These are phyloP conservation scores for Crithidia fasciculata DNA, from an alignment of 208 protist species.

Conservation along the genomic window DNA sequence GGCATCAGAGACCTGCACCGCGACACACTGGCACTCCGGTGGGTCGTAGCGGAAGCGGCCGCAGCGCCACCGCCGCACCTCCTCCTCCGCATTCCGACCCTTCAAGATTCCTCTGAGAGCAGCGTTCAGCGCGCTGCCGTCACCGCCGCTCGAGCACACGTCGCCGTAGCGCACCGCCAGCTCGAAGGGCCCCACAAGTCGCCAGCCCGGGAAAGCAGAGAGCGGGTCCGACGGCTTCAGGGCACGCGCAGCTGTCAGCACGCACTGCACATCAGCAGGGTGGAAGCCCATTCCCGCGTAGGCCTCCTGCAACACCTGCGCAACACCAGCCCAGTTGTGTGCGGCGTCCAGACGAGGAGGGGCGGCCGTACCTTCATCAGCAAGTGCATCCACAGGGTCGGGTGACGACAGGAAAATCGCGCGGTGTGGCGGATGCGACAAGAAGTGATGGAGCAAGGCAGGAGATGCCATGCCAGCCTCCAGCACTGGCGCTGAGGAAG, in stretches of 20 bases:
- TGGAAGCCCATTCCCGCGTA: slow-evolving; percentile 32
- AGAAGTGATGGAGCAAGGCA: slow-evolving; percentile 1
- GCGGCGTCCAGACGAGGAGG: not conserved
- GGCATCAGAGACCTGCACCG: slow-evolving; percentile 1
- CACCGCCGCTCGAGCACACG: not conserved
- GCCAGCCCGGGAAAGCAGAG: slow-evolving; percentile 37
- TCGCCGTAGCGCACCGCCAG: slow-evolving; percentile 22
- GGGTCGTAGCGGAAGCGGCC: slow-evolving; percentile 49
- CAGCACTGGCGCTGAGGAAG: not conserved
- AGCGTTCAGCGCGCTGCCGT: not conserved
- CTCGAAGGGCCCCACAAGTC: slow-evolving; percentile 48
- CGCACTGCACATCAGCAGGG: slow-evolving; percentile 27
- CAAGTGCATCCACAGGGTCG: not conserved
- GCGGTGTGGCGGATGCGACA: slow-evolving; percentile 3
- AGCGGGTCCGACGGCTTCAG: slow-evolving; percentile 25
- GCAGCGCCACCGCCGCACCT: slow-evolving; percentile 32
- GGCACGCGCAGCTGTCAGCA: slow-evolving; percentile 30
- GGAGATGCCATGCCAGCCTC: slow-evolving; percentile 9
- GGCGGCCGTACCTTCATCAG: not conserved
- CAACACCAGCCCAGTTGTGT: slow-evolving; percentile 2
- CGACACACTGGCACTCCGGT: slow-evolving; percentile 50
- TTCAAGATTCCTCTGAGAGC: not conserved
- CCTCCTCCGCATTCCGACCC: not conserved
- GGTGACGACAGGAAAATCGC: not conserved
- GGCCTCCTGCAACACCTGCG: slow-evolving; percentile 2